Evolutionary conservation across 169 alveolate genomes (phyloP).

Genomic region (Plasmodium vivax): DNA sequence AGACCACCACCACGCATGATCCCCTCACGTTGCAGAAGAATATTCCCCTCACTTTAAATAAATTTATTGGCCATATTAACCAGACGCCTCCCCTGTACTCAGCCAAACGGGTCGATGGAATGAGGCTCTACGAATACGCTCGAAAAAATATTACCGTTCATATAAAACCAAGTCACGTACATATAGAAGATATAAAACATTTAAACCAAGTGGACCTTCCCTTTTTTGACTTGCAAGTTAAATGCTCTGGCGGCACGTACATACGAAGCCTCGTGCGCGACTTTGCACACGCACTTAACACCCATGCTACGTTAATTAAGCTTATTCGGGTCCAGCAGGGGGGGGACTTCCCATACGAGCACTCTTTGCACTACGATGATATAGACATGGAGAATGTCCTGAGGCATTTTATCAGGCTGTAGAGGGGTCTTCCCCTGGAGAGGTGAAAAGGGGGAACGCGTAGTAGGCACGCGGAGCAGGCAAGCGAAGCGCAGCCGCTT

Average conservation of each 20-base stretch:
- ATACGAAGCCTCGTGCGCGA: slow-evolving; percentile 82
- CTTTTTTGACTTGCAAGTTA: slow-evolving; percentile 74
- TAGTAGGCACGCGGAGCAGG: too few relatives aligned
- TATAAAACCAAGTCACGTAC: slow-evolving; percentile 36
- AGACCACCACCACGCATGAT: not conserved
- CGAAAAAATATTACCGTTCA: slow-evolving; percentile 74
- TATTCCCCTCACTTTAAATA: not conserved
- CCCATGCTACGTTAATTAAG: slow-evolving; percentile 77
- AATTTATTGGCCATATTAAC: slow-evolving; percentile 6
- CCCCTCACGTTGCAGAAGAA: not conserved
- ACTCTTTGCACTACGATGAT: slow-evolving; percentile 57
- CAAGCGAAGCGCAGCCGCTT: not conserved
- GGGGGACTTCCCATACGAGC: not conserved
- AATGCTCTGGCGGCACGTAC: slow-evolving; percentile 85
- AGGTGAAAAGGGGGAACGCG: too few relatives aligned
- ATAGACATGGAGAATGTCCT: slow-evolving; percentile 20
- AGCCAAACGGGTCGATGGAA: slow-evolving; percentile 81
- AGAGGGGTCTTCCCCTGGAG: not conserved
- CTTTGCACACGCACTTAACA: slow-evolving; percentile 76
- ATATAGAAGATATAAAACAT: not conserved
- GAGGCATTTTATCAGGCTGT: slow-evolving; percentile 38
- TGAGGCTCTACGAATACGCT: slow-evolving; percentile 79
- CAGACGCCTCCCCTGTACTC: slow-evolving; percentile 12
- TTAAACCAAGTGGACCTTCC: slow-evolving; percentile 74
- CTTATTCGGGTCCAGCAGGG: slow-evolving; percentile 57